Evolutionary conservation across 495 filamentous ascomycete genomes (phyloP), one percentile per base, ranked within the genome.

Genomic region (Hypoxylon perforatum): DNA sequence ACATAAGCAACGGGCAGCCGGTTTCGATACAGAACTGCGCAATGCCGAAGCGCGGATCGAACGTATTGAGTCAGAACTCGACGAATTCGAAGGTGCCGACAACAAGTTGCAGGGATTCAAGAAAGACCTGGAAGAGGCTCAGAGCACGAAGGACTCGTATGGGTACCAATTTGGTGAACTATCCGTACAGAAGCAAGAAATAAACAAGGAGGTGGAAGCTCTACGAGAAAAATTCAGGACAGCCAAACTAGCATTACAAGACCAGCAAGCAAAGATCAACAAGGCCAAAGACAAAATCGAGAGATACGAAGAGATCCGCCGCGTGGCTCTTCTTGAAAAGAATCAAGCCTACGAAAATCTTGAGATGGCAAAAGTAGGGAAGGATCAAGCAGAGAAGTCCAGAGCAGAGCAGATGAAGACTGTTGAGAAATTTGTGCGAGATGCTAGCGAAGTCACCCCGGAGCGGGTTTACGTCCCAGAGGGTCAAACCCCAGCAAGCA

Each of bases 401-500:
- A 79, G 71, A 11, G 80, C 86, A 1, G 76, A 81, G 11, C 73
- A 84, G 25, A 70, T 64, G 33, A 78, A 74, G 2, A 61, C 61
- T 1, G 82, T 94, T 14, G 69, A 77, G 0, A 77, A 87, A 0
- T 90, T 85, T 66, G 86, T 65, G n/a, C 73, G 72, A 15, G 75
- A 89, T 59, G 93, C 93, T 70, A 69, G 59, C 30, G 75, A 50
- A 72, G 51, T 93, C 19, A 89, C 80, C 25, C 63, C 75, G 4
- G 72, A 70, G 39, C 85, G 93, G 38, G 85, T 94, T 59, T 73
- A 83, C 10, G 83, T 97, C 48, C 85, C 88, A 39, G 79, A 84
- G 51, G 87, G 87, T n/a, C 87, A 92, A 73, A 95, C 90, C 0
- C 49, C 78, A 5, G 65, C 76, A 4, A 87, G 83, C 42, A 76